Base-by-base conservation (phyloP, 1,284 basidiomycete species). In the Phenoliferia sp. region DNA sequence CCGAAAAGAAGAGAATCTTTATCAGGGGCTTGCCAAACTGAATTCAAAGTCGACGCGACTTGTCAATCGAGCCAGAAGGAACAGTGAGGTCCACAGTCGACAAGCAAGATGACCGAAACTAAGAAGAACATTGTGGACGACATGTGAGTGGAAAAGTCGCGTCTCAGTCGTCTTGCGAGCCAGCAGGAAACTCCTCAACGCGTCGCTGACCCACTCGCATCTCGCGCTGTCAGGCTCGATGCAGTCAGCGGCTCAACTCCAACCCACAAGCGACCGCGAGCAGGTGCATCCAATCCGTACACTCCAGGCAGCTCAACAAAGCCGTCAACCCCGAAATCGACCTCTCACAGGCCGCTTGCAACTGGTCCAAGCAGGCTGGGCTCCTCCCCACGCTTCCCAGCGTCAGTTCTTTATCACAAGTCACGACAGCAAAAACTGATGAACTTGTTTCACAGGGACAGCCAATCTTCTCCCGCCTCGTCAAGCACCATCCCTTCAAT, bases 401-500 rank as follows among this genome's bases (percentile, higher is more conserved):
- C 5, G 22, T 52, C 48, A 26, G 22, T 52, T 26, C 22, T 52
- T 9, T 44, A 44, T 44, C 39, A n/a, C n/a, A n/a, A n/a, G n/a
- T n/a, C n/a, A 22, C 39, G 39, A 44, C 39, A 44, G 39, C 12
- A 44, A 15, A 22, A 44, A 22, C 39, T 12, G 39, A 12, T 44
- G 15, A 44, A 22, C 39, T 44, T 12, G 22, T 44, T 22, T 44
- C 22, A 44, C 39, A 44, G 39, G 22, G 22, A 44, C 39, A 44
- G 15, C 39, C 39, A 44, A 44, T 44, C 39, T 44, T 52, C 48
- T 26, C 48, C 48, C 48, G 6, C 48, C 9, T 52, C 48, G 22
- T 52, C 39, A 22, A 15, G 26, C 34, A 5, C 57, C 57, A 19
- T 32, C 34, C 66, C 72, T 0, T 52, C 63, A 6, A 31, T 69